Evolutionary conservation across 2,329 filamentous ascomycete genomes (phyloP).

Genomic region (Nothopassalora personata): DNA sequence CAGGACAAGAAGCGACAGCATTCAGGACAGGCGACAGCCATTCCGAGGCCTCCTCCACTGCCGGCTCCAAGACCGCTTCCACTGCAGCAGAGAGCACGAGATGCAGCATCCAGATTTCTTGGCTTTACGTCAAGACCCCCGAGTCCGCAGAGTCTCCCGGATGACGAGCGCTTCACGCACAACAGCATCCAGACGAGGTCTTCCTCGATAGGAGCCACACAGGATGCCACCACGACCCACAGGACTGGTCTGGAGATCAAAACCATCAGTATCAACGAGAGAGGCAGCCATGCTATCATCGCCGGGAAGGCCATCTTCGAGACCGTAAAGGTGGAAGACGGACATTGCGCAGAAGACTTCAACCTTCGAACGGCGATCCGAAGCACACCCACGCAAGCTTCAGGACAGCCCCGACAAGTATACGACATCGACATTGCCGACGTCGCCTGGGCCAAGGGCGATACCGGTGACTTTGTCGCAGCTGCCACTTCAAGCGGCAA

Average conservation of each 20-base stretch:
- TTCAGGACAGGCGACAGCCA: not conserved
- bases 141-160: slow-evolving; percentile 20
- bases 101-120: slow-evolving; percentile 30
- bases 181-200: slow-evolving; percentile 19
- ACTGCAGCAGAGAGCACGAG: slow-evolving; percentile 24
- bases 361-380: slow-evolving; percentile 59
- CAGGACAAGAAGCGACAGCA: not conserved
- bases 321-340: slow-evolving; percentile 53
- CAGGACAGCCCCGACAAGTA: slow-evolving; percentile 40
- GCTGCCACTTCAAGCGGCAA: slow-evolving; percentile 61
- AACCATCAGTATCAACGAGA: slow-evolving; percentile 59
- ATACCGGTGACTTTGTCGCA: slow-evolving; percentile 55
- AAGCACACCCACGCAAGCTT: slow-evolving; percentile 51
- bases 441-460: slow-evolving; percentile 62
- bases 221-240: slow-evolving; percentile 54
- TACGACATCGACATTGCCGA: slow-evolving; percentile 57
- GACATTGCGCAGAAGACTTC: slow-evolving; percentile 56
- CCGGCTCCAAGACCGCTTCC: slow-evolving; percentile 24
- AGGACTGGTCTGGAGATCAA: slow-evolving; percentile 60
- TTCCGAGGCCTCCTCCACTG: slow-evolving; percentile 17
- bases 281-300: slow-evolving; percentile 58
- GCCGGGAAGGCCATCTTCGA: slow-evolving; percentile 63
- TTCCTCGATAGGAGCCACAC: slow-evolving; percentile 26
- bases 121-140: slow-evolving; percentile 26
- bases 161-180: slow-evolving; percentile 20